These are phyloP conservation scores for Harringtonia aguacate DNA, from an alignment of 2,329 filamentous ascomycete genomes.

Conservation along the genomic window DNA sequence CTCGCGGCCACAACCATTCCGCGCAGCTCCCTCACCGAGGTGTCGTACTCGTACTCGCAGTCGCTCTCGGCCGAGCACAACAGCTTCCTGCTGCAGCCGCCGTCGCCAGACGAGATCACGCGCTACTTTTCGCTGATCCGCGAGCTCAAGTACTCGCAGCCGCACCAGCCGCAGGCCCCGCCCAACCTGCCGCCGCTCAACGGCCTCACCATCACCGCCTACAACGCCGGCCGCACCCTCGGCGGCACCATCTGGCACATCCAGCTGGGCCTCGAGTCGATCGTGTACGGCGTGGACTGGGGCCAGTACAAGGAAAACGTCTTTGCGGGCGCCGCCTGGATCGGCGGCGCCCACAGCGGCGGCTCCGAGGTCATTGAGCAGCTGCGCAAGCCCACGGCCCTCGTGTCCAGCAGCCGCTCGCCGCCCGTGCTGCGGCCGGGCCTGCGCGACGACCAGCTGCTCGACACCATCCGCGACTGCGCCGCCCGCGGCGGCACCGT, in stretches of 20 bases:
- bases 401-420: slow-evolving; percentile 82
- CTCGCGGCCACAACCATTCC: slow-evolving; percentile 80
- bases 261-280: slow-evolving; percentile 90
- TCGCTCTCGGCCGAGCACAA: slow-evolving; percentile 37
- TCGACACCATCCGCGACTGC: slow-evolving; percentile 72
- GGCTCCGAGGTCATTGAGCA: slow-evolving; percentile 90
- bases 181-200: slow-evolving; percentile 83
- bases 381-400: slow-evolving; percentile 80
- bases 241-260: slow-evolving; percentile 99
- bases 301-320: slow-evolving; percentile 96
- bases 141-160: slow-evolving; percentile 91
- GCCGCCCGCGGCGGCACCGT: slow-evolving; percentile 79
- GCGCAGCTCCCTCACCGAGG: slow-evolving; percentile 57
- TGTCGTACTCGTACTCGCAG: slow-evolving; percentile 43
- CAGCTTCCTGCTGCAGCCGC: slow-evolving; percentile 51
- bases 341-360: slow-evolving; percentile 59
- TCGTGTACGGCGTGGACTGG: slow-evolving; percentile 97
- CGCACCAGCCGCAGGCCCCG: slow-evolving; percentile 78
- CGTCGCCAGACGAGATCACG: slow-evolving; percentile 79
- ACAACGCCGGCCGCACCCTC: slow-evolving; percentile 90
- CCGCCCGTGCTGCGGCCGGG: slow-evolving; percentile 60
- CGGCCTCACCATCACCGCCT: slow-evolving; percentile 88
- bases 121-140: slow-evolving; percentile 86
- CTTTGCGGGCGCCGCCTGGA: slow-evolving; percentile 84
- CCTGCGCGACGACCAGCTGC: slow-evolving; percentile 74